A percentile compares a stretch with the other conserved stretches of the same genome.
Conservation (phyloP, 768 basidiomycete genomes). For the Lanmaoa rubissima region DNA sequence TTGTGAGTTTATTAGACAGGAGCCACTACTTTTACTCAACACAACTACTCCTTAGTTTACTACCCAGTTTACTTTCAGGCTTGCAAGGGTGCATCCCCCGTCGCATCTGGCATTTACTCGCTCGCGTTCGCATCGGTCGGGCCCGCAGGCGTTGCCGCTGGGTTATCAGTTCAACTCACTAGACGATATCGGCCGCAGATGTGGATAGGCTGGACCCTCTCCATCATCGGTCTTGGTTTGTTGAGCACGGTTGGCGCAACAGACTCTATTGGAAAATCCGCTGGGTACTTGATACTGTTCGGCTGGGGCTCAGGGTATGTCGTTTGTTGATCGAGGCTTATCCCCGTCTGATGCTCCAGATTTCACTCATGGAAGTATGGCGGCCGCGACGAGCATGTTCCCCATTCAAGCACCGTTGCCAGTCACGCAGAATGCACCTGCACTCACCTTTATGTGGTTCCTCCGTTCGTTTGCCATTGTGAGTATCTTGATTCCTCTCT, state of each 20-base stretch:
- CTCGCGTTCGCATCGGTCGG: too few relatives aligned
- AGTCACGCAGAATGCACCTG: too few relatives aligned
- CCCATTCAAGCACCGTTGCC: constrained; percentile 1
- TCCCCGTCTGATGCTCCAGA: neutral
- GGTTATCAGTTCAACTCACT: too few relatives aligned
- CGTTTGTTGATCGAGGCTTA: too few relatives aligned
- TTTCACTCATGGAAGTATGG: neutral
- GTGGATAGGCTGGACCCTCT: constrained; percentile 8
- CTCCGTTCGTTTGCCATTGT: constrained; percentile 33
- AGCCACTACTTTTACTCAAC: neutral
- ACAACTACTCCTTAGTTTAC: neutral
- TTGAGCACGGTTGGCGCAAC: constrained; percentile 29
- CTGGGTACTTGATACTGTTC: constrained; percentile 11
- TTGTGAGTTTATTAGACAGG: constrained; percentile 15
- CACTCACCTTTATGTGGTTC: too few relatives aligned
- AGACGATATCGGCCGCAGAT: too few relatives aligned
- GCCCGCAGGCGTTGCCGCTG: too few relatives aligned
- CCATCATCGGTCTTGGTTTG: constrained; percentile 36
- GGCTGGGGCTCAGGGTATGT: neutral
- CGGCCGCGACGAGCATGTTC: constrained; percentile 33
- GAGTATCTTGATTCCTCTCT: neutral
- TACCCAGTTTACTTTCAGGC: too few relatives aligned
- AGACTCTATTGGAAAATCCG: constrained; percentile 18
- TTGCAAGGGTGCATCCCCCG: too few relatives aligned
- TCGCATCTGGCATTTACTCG: too few relatives aligned